Base-by-base conservation (phyloP, 1,284 basidiomycete genomes). In the Pyrrhoderma noxium region DNA sequence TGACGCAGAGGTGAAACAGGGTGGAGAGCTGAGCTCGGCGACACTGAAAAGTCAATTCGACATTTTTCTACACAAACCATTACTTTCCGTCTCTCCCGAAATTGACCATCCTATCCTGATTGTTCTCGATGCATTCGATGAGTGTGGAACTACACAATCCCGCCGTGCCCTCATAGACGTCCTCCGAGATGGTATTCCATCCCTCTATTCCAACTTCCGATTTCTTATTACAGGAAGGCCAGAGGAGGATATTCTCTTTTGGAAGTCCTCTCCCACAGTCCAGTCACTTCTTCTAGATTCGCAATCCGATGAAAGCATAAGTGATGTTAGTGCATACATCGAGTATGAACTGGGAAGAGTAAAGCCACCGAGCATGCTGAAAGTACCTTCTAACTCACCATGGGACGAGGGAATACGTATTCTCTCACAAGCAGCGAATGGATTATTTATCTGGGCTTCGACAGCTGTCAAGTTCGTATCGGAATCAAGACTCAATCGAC, bases 361-460 rank as follows among this genome's bases (percentile, higher is more conserved):
- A 11, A 31, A 31, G 5, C 7, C 5, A 11, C 7, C 11, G 11
- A 11, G 27, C 7, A 11, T 5, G 27, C 27, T 31, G 27, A 5
- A 5, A 5, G 7, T 47, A 16, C 46, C 46, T 13, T 31, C 3
- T 8, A 11, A 31, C 27, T 47, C 34, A 35, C 35, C n/a, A 39
- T 39, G 36, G 45, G 27, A 46, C 1, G 27, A 46, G 1, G 56
- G 61, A 13, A 42, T 62, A 8, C 52, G 58, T 7, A 35, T 25
- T 35, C 54, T 64, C 21, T 58, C 59, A 11, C 38, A 58, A 27
- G 62, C 56, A 18, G 55, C 62, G 1, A 48, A 52, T 11, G 60
- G 61, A 1, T 47, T 65, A 14, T 64, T 64, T 45, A 65, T 64
- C 22, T 65, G 63, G 45, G 60, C 63, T 4, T 52, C 58, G n/a